Base-by-base conservation (phyloP, 306 rosid genomes). In the Alnus glutinosa region DNA sequence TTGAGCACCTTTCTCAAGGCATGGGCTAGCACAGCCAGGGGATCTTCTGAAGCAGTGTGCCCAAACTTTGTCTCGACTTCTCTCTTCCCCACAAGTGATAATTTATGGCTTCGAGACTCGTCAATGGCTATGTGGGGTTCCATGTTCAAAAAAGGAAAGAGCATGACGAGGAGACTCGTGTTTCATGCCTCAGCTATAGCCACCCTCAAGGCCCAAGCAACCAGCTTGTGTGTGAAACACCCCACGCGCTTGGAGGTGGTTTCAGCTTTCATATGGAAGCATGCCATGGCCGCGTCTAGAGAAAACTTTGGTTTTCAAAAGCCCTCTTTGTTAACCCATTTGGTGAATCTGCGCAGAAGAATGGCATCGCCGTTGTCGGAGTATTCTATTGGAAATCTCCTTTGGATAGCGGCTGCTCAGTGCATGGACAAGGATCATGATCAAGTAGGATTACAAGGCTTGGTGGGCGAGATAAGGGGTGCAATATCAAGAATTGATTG, bases 201-300 rank as follows among this genome's bases (percentile, higher is more conserved):
- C 39, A 59, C 14, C 7, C 79, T 83, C 1, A 75, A 72, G 50
- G 57, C 59, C 3, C 46, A 70, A 19, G 71, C 79, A 16, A 68
- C 55, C 18, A 70, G 75, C 32, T 14, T 75, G 3, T 8, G 4
- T 1, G 46, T 71, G 18, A 54, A 49, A 67, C 16, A 77, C 9
- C 80, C 85, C 12, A 83, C 79, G 2, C 83, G 84, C 1, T 78
- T 88, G 1, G 89, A 85, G 42, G 82, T 81, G 9, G 80, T 85
- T 44, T 68, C 89, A 9, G 84, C 76, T 34, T 83, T 85, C 62
- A 18, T 87, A 54, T 85, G 91, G 91, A 78, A 80, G 68, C 76
- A 79, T 10, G 62, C 64, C 47, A 68, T 76, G 67, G 83, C 77
- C 7, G 87, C 85, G 32, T 71, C 84, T 7, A 80, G 66, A 59